Conservation (phyloP, 225 moss, liverwort and hornwort genomes). For the Thuidium tamariscinum region DNA sequence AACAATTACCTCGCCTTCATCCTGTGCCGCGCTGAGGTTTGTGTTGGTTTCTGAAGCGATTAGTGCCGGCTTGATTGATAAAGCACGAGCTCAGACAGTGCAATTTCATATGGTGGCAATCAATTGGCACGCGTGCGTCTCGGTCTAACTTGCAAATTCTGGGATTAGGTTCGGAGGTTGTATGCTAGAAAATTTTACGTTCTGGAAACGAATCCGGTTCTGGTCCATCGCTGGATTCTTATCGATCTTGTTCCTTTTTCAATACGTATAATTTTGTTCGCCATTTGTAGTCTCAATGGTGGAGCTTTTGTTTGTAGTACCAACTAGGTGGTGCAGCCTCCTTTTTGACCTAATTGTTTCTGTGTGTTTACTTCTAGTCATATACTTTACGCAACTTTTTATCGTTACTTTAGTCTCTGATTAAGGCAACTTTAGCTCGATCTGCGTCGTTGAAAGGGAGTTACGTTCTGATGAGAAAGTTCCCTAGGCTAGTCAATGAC, state of each 20-base stretch:
- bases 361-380: not conserved
- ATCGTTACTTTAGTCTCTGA: not conserved
- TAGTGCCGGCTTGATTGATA: not conserved
- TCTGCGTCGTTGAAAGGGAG: not conserved
- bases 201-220: not conserved
- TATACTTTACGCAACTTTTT: not conserved
- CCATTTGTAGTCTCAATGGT: not conserved
- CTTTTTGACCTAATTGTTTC: constrained; percentile 17
- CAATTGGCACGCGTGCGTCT: constrained; percentile 3
- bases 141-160: constrained; percentile 4
- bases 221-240: not conserved
- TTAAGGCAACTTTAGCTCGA: not conserved
- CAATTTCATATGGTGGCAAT: not conserved
- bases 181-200: not conserved
- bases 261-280: not conserved
- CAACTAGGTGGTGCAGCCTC: not conserved
- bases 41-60: constrained; percentile 3
- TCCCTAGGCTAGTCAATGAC: not conserved
- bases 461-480: not conserved
- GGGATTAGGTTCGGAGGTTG: not conserved
- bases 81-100: not conserved
- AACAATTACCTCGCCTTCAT: constrained; percentile 97
- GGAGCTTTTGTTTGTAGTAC: not conserved
- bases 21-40: constrained; percentile 93
- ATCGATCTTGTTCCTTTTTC: not conserved